Base-by-base conservation (phyloP, 441 rosid species). In the Gossypium gossypioides region DNA sequence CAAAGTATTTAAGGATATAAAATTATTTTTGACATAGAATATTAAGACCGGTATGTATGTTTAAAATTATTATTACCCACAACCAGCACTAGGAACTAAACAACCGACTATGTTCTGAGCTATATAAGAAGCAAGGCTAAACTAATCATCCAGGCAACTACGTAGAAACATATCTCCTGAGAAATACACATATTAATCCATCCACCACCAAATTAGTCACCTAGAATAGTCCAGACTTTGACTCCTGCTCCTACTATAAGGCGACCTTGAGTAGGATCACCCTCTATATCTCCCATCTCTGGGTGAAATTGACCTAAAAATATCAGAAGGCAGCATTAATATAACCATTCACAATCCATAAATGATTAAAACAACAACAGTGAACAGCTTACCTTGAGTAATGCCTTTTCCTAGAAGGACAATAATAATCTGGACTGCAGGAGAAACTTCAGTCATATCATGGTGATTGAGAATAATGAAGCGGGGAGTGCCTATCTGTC, bases 271-370 rank as follows among this genome's bases (percentile, higher is more conserved):
- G 82, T 83, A 84, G 8, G 97, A 87, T 2, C 54, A 79, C 60
- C 59, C 83, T 63, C 87, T 71, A 42, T 80, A 78, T 52, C 81
- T 84, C 59, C 80, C 44, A 46, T 74, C 87, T 65, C 78, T 77
- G 0, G 92, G 95, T 22, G 98, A 93, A 51, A 83, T 77, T 2
- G 97, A 89, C 78, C 97, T 93, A 81, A 25, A 5, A 34, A 63
- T 16, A 62, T 29, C 25, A 24, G 25, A 22, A 54, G n/a, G 18
- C 9, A 4, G 40, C 44, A 64, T 19, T 44, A 55, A 65, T 13
- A 44, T 15, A 2, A 21, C 22, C 18, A 64, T 16, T 56, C 55
- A 7, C 63, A 21, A 61, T 57, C 22, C 3, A 21, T 1, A 13
- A 22, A 29, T 32, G 6, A 50, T 55, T 0, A 8, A 6, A 27